Percentiles rank a stretch among this genome's conserved stretches.
phyloP scores from a whole-genome alignment of 441 rosid genomes.

The Breynia disticha region DNA sequence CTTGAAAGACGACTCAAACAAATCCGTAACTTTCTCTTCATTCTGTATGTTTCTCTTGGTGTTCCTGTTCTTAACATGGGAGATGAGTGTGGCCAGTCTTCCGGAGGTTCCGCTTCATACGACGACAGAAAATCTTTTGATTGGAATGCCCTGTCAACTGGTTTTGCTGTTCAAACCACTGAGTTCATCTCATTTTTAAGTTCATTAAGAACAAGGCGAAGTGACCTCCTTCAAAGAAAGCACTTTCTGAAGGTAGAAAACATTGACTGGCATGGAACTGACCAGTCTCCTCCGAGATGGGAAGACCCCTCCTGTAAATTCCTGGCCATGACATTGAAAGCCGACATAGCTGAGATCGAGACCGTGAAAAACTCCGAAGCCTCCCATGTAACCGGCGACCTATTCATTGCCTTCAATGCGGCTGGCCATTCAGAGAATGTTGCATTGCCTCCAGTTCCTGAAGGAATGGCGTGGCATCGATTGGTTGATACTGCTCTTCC shows the following conservation, averaged over 20 bases:
- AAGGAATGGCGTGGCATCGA: constrained; percentile 57
- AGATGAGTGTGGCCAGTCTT: constrained; percentile 84
- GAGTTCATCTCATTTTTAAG: constrained; percentile 65
- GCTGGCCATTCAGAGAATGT: constrained; percentile 34
- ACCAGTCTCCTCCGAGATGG: constrained; percentile 68
- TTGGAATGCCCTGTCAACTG: constrained; percentile 56
- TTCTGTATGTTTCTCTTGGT: constrained; percentile 66
- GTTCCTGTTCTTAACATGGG: constrained; percentile 91
- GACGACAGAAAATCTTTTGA: constrained; percentile 44
- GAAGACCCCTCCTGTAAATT: constrained; percentile 57
- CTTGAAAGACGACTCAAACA: constrained; percentile 81
- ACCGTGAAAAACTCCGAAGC: constrained; percentile 21
- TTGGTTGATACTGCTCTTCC: constrained; percentile 77
- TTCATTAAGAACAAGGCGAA: constrained; percentile 49
- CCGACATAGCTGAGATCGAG: constrained; percentile 26
- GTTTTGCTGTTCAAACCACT: constrained; percentile 57
- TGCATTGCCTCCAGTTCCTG: constrained; percentile 40
- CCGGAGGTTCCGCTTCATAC: constrained; percentile 55
- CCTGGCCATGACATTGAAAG: constrained; percentile 62
- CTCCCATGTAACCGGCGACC: constrained; percentile 31
- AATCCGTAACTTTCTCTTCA: constrained; percentile 69
- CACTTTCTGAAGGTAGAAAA: constrained; percentile 56
- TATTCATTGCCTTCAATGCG: constrained; percentile 64
- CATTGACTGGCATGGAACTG: constrained; percentile 67
- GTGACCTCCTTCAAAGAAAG: constrained; percentile 58